Conservation (phyloP, 148 eudicot species). For the Cornus kousa region DNA sequence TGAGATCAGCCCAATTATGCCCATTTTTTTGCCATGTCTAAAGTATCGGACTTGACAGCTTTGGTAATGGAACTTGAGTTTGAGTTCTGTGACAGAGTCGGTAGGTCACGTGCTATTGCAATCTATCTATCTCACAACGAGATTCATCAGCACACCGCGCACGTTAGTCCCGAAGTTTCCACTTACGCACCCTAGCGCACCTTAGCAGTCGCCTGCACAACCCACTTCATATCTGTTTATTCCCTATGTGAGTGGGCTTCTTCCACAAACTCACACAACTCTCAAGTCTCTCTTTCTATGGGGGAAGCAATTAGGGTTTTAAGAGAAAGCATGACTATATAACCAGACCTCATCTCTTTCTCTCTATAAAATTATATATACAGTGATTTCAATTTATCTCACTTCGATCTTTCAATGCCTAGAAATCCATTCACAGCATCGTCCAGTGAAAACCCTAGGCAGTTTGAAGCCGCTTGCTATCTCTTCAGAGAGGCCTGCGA, state of each 20-base stretch:
- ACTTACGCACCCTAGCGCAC: background rate
- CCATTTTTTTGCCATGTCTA: no score
- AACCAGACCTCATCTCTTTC: background rate
- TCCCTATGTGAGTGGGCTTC: background rate
- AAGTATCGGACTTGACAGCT: no score
- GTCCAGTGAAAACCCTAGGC: slow-evolving; percentile 21
- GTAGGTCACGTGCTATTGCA: background rate
- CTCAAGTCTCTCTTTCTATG: background rate
- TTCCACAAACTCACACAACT: background rate
- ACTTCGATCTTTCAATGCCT: slow-evolving; percentile 46
- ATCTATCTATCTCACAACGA: background rate
- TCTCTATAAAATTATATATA: background rate
- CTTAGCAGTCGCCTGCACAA: background rate
- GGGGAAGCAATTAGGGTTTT: slow-evolving; percentile 8
- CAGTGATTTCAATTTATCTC: background rate
- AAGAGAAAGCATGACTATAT: background rate
- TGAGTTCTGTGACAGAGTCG: background rate
- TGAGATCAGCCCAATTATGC: no score
- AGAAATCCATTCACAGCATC: slow-evolving; percentile 8
- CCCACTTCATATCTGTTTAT: slow-evolving; percentile 8
- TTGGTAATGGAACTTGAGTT: no score
- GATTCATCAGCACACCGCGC: slow-evolving; percentile 3
- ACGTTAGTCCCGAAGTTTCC: background rate
- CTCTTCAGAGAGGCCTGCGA: slow-evolving; percentile 9
- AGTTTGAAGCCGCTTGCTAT: slow-evolving; percentile 14